Percentiles rank a stretch among this genome's conserved stretches.
These are phyloP conservation scores for Hymenochaete sp. DNA, from an alignment of 1,284 basidiomycete species.

Conservation along the genomic window DNA sequence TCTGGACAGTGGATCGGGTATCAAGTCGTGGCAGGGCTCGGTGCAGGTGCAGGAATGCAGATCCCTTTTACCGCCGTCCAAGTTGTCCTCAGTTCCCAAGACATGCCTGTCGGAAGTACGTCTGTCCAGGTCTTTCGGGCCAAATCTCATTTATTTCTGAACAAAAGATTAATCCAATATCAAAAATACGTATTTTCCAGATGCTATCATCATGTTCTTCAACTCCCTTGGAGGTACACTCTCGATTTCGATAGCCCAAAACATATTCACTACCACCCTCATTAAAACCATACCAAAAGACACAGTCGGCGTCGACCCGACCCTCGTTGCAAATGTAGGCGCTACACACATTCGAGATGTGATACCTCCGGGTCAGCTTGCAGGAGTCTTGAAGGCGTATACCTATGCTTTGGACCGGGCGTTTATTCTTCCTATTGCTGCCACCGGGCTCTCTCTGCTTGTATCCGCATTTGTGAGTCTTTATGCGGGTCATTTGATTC, in stretches of 20 bases:
- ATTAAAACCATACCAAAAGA: constrained; percentile 14
- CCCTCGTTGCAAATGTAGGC: constrained; percentile 12
- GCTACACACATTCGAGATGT: constrained; percentile 16
- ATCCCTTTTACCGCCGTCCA: constrained; percentile 13
- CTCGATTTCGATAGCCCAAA: constrained; percentile 21
- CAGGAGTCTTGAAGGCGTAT: constrained; percentile 16
- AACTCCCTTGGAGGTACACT: constrained; percentile 19
- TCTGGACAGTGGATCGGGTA: constrained; percentile 32
- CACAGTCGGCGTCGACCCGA: constrained; percentile 15
- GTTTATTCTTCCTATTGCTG: constrained; percentile 14
- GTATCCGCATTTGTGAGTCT: constrained; percentile 10
- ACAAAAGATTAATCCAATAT: too few species aligned
- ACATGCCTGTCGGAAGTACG: constrained; percentile 14
- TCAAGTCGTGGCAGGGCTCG: constrained; percentile 25
- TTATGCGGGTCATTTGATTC: too few species aligned
- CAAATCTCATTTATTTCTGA: neutral
- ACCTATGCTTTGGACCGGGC: constrained; percentile 6
- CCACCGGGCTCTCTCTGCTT: constrained; percentile 2
- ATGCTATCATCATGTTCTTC: constrained; percentile 20
- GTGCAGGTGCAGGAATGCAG: constrained; percentile 10
- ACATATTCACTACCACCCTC: constrained; percentile 20
- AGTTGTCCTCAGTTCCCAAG: constrained; percentile 5
- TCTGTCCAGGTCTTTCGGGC: too few species aligned
- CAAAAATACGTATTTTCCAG: neutral
- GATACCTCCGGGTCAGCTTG: constrained; percentile 13